These are phyloP conservation scores for Ceratobasidium sp. DNA, from an alignment of 1,284 basidiomycete genomes.

Conservation along the genomic window DNA sequence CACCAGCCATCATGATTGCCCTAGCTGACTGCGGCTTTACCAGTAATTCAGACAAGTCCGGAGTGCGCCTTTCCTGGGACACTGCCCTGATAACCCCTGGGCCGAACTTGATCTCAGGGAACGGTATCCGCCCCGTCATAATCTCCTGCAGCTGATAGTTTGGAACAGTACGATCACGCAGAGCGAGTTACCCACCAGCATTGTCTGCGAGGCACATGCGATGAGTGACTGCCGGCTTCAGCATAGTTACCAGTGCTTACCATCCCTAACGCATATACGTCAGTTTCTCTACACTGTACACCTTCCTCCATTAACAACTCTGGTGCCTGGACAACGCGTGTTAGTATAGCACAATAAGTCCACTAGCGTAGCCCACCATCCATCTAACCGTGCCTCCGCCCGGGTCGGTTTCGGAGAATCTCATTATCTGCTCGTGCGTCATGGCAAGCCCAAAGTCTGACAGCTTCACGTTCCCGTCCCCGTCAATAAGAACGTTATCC, in stretches of 20 bases:
- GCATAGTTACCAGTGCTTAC: no score
- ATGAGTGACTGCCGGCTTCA: no score
- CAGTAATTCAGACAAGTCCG: not conserved
- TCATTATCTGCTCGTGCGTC: no score
- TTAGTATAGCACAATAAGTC: not conserved
- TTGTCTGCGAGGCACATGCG: no score
- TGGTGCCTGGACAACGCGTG: not conserved
- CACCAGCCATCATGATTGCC: not conserved
- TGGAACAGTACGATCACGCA: no score
- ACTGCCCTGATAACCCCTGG: not conserved
- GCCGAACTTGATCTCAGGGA: not conserved
- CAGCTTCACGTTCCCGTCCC: not conserved
- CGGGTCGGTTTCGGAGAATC: not conserved
- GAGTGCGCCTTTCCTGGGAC: not conserved
- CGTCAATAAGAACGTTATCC: slow-evolving; percentile 5
- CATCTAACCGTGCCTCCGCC: not conserved
- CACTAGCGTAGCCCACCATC: slow-evolving; percentile 1
- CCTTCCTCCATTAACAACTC: not conserved
- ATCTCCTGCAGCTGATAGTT: not conserved
- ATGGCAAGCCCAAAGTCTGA: slow-evolving; percentile 10
- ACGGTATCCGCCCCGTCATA: not conserved
- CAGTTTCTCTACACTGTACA: not conserved
- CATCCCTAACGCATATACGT: slow-evolving; percentile 13
- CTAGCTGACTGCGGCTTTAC: not conserved
- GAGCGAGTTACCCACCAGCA: no score